Evolutionary conservation across 495 filamentous ascomycete species (phyloP).

Genomic region (Penicillium robsamsonii): DNA sequence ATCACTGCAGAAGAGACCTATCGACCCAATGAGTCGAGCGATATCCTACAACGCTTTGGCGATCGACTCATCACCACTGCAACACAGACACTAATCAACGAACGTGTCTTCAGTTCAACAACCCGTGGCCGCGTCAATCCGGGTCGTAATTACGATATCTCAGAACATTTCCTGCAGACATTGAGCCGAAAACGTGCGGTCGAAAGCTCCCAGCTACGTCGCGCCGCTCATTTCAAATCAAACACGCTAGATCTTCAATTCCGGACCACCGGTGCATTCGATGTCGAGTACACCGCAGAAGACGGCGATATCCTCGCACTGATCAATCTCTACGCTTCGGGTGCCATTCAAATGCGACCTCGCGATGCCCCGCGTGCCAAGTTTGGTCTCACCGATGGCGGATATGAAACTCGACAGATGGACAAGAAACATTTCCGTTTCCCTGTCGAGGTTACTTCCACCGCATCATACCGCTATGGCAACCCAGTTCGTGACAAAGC

Average conservation of each 20-base stretch:
- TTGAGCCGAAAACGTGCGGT: conserved; percentile 46
- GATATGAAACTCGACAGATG: conserved; percentile 70
- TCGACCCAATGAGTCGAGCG: conserved; percentile 37
- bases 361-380: conserved; percentile 61
- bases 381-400: conserved; percentile 68
- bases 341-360: conserved; percentile 54
- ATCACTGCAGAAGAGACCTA: conserved; percentile 52
- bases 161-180: conserved; percentile 51
- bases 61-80: conserved; percentile 52
- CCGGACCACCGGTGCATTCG: conserved; percentile 27
- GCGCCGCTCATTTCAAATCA: conserved; percentile 58
- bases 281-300: conserved; percentile 36
- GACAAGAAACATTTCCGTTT: conserved; percentile 65
- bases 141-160: conserved; percentile 56
- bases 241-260: conserved; percentile 55
- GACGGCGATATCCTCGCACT: conserved; percentile 71
- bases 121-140: conserved; percentile 53
- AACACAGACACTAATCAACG: conserved; percentile 54
- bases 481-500: conserved; percentile 45
- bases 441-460: conserved; percentile 55
- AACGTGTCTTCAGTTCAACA: conserved; percentile 58
- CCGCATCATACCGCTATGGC: conserved; percentile 58
- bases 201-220: conserved; percentile 47
- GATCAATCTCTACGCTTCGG: conserved; percentile 62
- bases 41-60: conserved; percentile 44